Percentiles rank a stretch among this genome's conserved stretches.
Evolutionary conservation across 2,329 filamentous ascomycete genomes (phyloP).

Genomic region (Cladosporium colombiae): DNA sequence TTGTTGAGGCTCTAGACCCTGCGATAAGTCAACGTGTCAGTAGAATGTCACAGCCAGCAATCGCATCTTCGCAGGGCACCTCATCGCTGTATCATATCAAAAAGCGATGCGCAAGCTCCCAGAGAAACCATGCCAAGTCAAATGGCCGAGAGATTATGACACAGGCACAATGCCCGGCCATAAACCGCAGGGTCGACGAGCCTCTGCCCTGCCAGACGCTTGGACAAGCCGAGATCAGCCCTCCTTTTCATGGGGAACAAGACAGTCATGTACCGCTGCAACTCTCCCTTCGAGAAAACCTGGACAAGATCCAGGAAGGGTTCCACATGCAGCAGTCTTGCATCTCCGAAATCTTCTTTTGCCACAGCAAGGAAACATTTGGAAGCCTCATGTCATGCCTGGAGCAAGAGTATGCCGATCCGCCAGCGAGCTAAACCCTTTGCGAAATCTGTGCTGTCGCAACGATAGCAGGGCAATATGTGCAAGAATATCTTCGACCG

Average conservation of each 20-base stretch:
- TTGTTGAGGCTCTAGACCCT: neutral
- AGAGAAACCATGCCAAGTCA: neutral
- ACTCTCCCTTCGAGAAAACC: neutral
- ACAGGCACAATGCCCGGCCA: neutral
- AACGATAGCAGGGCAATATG: slow-evolving; percentile 1
- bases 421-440: neutral
- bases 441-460: slow-evolving; percentile 13
- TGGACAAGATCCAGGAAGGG: neutral
- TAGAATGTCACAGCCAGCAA: neutral
- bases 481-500: neutral
- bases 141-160: neutral
- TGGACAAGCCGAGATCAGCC: neutral
- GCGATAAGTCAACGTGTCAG: neutral
- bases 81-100: neutral
- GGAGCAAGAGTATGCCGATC: neutral
- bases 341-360: slow-evolving; percentile 13
- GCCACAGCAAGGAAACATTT: neutral
- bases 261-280: neutral
- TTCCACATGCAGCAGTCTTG: neutral
- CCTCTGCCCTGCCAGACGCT: neutral
- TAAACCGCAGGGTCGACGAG: neutral
- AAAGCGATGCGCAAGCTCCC: neutral
- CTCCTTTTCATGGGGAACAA: neutral
- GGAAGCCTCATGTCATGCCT: neutral
- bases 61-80: neutral